Percentiles rank a stretch among this genome's conserved stretches.
phyloP scores from a whole-genome alignment of 306 rosid genomes.

The Dryas octopetala region DNA sequence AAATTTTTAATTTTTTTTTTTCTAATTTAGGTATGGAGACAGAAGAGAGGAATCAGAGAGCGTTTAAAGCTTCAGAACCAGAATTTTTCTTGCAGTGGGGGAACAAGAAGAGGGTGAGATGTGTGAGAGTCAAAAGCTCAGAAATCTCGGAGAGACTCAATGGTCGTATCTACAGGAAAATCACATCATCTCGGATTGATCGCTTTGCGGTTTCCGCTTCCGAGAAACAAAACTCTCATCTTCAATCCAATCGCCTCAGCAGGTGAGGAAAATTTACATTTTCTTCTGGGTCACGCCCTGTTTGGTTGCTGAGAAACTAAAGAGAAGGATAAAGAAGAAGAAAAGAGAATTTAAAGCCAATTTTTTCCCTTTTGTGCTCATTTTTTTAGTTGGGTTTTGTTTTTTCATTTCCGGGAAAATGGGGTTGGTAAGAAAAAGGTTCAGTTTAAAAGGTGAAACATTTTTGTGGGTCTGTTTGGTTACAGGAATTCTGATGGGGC shows the following conservation, averaged over 20 bases:
- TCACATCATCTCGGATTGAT: constrained; percentile 39
- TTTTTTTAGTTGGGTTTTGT: not conserved
- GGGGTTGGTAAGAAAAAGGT: constrained; percentile 5
- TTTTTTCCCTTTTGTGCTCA: not conserved
- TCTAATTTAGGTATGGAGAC: constrained; percentile 50
- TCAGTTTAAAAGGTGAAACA: constrained; percentile 7
- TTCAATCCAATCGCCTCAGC: constrained; percentile 58
- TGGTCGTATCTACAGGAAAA: constrained; percentile 58
- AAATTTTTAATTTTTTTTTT: not conserved
- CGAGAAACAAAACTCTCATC: constrained; percentile 47
- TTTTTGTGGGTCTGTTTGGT: constrained; percentile 25
- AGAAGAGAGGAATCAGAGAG: constrained; percentile 61
- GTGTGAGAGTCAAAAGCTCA: constrained; percentile 75
- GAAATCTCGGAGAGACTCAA: constrained; percentile 54
- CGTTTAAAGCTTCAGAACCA: constrained; percentile 48
- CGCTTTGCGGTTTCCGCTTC: constrained; percentile 44
- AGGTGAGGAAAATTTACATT: constrained; percentile 43
- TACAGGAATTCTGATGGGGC: constrained; percentile 59
- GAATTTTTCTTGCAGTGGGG: constrained; percentile 87
- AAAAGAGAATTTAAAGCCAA: not conserved
- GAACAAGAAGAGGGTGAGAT: constrained; percentile 56
- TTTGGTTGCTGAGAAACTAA: constrained; percentile 14
- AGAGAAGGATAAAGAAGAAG: not conserved
- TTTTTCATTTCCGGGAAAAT: not conserved
- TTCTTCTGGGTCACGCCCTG: constrained; percentile 7